Conservation (phyloP, 352 stramenopile genomes). For the Halophytophthora polymorphica region DNA sequence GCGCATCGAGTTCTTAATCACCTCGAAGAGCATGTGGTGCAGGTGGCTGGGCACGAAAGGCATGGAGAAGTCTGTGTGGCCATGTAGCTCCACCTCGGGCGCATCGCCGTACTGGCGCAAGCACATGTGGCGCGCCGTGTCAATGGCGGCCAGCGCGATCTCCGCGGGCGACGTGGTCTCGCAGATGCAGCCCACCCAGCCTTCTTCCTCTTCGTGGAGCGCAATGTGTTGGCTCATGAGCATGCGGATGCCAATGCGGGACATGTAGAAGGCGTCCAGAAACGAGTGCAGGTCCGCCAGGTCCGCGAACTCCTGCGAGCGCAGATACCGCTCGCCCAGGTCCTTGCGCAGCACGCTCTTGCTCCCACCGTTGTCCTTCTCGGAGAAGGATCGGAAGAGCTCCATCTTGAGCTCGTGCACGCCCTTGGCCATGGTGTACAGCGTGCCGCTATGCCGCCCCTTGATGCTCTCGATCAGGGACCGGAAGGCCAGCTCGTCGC, state of each 20-base stretch:
- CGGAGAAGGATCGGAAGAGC: slow-evolving; percentile 68
- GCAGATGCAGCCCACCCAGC: slow-evolving; percentile 94
- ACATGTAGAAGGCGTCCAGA: slow-evolving; percentile 99
- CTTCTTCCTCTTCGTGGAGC: slow-evolving; percentile 88
- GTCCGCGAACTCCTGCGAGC: slow-evolving; percentile 84
- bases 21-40: slow-evolving; percentile 99
- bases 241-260: slow-evolving; percentile 99
- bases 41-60: slow-evolving; percentile 94
- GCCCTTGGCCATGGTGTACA: slow-evolving; percentile 99
- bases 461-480: slow-evolving; percentile 96
- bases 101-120: slow-evolving; percentile 98
- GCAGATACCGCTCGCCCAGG: slow-evolving; percentile 63
- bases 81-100: slow-evolving; percentile 97
- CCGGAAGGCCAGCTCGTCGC: slow-evolving; percentile 91
- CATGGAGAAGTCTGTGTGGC: slow-evolving; percentile 98
- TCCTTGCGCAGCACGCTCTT: slow-evolving; percentile 33
- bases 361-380: slow-evolving; percentile 25
- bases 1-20: slow-evolving; percentile 99
- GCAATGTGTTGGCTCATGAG: slow-evolving; percentile 99
- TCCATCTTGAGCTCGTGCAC: slow-evolving; percentile 96
- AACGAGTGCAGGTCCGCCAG: slow-evolving; percentile 96
- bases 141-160: slow-evolving; percentile 95
- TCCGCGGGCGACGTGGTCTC: slow-evolving; percentile 95
- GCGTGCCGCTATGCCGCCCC: slow-evolving; percentile 94
- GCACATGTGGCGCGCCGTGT: slow-evolving; percentile 99